Conservation (phyloP, 2,329 filamentous ascomycete genomes). For the Penicillium polonicum region DNA sequence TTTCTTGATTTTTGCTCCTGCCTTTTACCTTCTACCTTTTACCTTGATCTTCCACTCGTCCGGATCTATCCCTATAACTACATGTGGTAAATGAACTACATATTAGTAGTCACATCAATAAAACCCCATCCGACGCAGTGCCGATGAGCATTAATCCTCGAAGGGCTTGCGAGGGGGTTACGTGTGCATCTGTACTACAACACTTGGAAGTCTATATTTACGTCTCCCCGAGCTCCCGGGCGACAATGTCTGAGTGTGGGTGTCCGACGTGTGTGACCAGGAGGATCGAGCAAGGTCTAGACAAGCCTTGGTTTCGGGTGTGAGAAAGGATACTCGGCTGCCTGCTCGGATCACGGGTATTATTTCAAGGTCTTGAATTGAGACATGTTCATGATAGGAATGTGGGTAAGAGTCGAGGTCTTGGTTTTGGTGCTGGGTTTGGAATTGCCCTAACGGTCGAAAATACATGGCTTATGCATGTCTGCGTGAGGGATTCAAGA, state of each 20-base stretch:
- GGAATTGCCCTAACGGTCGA: background rate
- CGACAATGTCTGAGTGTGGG: background rate
- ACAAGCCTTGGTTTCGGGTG: background rate
- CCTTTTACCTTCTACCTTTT: background rate
- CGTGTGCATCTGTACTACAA: slow-evolving; percentile 6
- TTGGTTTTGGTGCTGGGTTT: background rate
- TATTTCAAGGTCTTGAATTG: background rate
- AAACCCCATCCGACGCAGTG: background rate
- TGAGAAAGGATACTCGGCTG: background rate
- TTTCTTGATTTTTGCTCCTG: background rate
- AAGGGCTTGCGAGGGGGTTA: background rate
- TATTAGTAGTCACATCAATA: background rate
- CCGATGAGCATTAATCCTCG: background rate
- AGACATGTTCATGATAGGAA: background rate
- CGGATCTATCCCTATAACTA: background rate
- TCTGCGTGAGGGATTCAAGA: background rate
- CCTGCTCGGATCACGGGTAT: background rate
- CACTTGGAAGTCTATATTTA: background rate
- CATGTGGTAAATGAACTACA: background rate
- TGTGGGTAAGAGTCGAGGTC: background rate
- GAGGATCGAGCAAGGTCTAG: background rate
- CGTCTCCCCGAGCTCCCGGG: background rate
- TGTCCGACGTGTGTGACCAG: slow-evolving; percentile 2
- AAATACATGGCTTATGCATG: background rate
- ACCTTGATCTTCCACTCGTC: background rate